phyloP scores from a whole-genome alignment of 2,329 filamentous ascomycete genomes.

The Trichoderma pleuroti region DNA sequence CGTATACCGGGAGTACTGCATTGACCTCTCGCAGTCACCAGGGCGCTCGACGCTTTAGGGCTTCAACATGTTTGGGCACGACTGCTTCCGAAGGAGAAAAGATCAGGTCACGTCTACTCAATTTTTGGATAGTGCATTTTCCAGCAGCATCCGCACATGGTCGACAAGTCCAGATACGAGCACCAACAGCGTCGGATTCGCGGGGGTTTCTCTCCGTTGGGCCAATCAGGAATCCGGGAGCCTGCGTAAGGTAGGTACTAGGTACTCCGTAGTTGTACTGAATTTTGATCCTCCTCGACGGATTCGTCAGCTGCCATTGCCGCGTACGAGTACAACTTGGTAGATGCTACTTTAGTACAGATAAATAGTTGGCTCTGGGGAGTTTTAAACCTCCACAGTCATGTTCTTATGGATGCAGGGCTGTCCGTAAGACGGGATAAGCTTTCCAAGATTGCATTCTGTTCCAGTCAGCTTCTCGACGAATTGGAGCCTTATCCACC shows the following conservation, averaged over 20 bases:
- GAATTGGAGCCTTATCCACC: constrained; percentile 3
- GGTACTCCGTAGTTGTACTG: background rate
- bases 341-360: no score
- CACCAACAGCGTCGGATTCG: background rate
- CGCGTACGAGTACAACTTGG: background rate
- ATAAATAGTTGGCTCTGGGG: background rate
- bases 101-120: background rate
- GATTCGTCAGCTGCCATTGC: background rate
- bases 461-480: constrained; percentile 11
- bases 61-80: background rate
- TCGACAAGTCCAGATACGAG: background rate
- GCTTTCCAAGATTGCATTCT: constrained; percentile 14
- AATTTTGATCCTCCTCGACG: background rate
- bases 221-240: background rate
- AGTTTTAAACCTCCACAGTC: background rate
- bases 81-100: background rate
- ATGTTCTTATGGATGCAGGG: background rate
- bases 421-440: constrained; percentile 1
- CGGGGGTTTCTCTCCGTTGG: background rate
- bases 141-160: background rate
- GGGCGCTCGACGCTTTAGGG: background rate
- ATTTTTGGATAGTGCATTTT: background rate
- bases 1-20: background rate
- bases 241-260: no score
- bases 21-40: background rate